These are phyloP conservation scores for Fraxinus sp. DNA, from an alignment of 305 asterid genomes.

Conservation along the genomic window DNA sequence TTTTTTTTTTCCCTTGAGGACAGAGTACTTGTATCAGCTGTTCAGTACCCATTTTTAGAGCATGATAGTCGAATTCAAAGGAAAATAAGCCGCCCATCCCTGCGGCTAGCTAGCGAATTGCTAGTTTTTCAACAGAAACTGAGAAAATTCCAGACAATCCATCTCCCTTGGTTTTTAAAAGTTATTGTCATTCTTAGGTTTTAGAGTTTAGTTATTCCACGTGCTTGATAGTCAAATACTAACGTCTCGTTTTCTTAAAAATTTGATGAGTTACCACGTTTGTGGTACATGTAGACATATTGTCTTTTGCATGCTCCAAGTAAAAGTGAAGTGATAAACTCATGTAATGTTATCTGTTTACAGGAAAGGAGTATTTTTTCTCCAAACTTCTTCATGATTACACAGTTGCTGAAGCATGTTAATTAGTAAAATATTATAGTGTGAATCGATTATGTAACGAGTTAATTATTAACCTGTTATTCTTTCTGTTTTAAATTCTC, in stretches of 20 bases:
- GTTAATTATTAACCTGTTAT: slow-evolving; percentile 8
- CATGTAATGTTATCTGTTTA: not conserved
- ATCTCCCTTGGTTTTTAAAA: not conserved
- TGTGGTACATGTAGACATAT: not conserved
- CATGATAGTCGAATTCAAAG: not conserved
- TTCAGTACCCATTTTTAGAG: not conserved
- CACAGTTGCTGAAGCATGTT: not conserved
- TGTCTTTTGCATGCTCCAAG: not conserved
- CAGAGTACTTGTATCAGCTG: not conserved
- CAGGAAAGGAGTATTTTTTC: not conserved
- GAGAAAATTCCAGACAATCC: not conserved
- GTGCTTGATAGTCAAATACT: not conserved
- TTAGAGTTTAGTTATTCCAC: not conserved
- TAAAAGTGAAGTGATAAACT: not conserved
- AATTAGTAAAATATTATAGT: not conserved
- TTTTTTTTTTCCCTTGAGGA: not conserved
- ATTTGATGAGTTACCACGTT: not conserved
- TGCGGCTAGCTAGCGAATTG: not conserved
- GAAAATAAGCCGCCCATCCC: not conserved
- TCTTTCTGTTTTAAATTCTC: slow-evolving; percentile 1
- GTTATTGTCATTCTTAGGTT: not conserved
- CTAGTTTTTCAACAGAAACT: not conserved
- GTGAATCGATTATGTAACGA: not conserved
- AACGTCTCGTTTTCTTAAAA: not conserved
- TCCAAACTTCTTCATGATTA: not conserved